Evolutionary conservation across 768 basidiomycete genomes (phyloP), one percentile per base, ranked within the genome.

Genomic region (Russula dissimulans): DNA sequence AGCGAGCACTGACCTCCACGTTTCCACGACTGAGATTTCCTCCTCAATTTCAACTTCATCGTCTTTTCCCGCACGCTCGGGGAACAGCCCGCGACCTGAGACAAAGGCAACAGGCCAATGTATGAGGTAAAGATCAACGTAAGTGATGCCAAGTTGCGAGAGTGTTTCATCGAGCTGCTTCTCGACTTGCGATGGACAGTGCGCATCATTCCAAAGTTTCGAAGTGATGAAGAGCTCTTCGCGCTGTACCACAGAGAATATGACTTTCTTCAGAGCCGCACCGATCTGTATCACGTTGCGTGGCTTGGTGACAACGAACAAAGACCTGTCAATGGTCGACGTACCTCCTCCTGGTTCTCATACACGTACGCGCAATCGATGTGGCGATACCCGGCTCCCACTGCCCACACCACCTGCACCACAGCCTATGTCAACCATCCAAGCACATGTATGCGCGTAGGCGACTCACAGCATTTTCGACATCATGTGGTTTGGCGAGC

Each of bases 331-430:
- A 3, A 62, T 44, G 10, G 3, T 17, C 38, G 14, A 46, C 66
- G 58, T 52, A 73, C 74, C 72, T 87, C 88, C 59, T 83, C 77
- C 71, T 91, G 91, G 71, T 93, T 94, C 63, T 76, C 69, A 72
- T 93, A 93, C 49, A 88, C 76, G 80, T 81, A 80, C 3, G 91
- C 91, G 18, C 89, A 79, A 71, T 95, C 91, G 64, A 95, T 81
- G 72, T 95, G 91, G 51, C 89, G 79, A 71, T 92, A 93, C 1
- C 90, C 90, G 32, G 80, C 79, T 54, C 79, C 76, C 38, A 94
- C 78, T 32, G 91, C 91, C 65, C 78, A 76, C 70, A 88, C 86
- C 53, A 89, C 87, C 89, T 89, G 61, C 7, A 44, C 29, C 10
- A 43, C 59, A 59, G 60, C 39, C 8, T 9, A 14, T 39, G 43